Conservation (phyloP, 345 rosid genomes). For the Arabis hirsuta region DNA sequence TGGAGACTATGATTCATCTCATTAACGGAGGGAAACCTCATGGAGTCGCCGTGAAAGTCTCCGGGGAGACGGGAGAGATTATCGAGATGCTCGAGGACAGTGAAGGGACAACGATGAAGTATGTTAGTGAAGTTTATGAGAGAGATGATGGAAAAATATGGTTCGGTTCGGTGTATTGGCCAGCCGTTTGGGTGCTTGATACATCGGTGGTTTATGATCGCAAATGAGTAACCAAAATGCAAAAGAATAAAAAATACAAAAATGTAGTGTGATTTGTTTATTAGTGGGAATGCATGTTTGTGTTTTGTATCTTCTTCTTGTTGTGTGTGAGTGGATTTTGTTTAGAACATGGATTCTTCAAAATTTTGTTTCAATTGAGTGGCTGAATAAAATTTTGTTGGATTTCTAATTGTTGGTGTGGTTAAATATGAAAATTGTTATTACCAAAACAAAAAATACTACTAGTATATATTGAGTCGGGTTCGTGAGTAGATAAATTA, state of each 20-base stretch:
- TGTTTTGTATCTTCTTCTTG: not conserved
- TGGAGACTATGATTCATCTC: constrained; percentile 51
- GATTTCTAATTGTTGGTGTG: too few species aligned
- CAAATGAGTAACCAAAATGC: constrained; percentile 10
- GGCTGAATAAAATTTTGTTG: too few species aligned
- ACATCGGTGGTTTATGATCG: constrained; percentile 18
- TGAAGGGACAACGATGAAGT: constrained; percentile 54
- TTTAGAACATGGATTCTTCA: not conserved
- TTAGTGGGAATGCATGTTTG: not conserved
- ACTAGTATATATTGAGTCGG: too few species aligned
- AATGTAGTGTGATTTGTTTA: constrained; percentile 1
- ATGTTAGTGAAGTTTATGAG: constrained; percentile 72
- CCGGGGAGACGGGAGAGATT: constrained; percentile 56
- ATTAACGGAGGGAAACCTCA: constrained; percentile 57
- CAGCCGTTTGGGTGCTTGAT: constrained; percentile 53
- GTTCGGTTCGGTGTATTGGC: constrained; percentile 64
- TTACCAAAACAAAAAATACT: too few species aligned
- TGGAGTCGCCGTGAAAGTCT: constrained; percentile 54
- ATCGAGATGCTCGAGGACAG: constrained; percentile 54
- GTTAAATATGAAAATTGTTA: too few species aligned
- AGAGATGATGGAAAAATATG: constrained; percentile 56
- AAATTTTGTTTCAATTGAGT: constrained; percentile 24
- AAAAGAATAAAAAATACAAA: not conserved
- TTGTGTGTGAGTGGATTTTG: constrained; percentile 2
- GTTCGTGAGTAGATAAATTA: too few species aligned